Evolutionary conservation across 768 basidiomycete genomes (phyloP), one percentile per base, ranked within the genome.

Genomic region (Cystofilobasidium macerans): DNA sequence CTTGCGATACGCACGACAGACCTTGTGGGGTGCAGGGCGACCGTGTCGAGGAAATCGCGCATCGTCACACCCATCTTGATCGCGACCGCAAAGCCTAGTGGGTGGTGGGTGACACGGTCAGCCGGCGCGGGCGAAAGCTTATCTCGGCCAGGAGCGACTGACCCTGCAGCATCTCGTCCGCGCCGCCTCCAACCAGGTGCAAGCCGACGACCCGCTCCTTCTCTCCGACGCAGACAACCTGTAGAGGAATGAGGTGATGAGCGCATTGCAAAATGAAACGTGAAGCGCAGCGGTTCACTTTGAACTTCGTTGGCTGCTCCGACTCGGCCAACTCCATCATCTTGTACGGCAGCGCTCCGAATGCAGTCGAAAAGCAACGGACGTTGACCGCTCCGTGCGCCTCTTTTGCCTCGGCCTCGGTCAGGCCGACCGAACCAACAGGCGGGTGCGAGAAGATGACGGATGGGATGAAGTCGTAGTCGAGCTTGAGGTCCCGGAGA

Each of bases 381-480:
- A 98, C 80, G 48, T 83, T 80, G 68, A 86, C 84, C 38, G 76
- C 74, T 60, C 95, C 95, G 72, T 88, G 93, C 76, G 88, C 85
- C 78, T 86, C 79, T 71, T 83, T 81, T 32, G 95, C 95, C 74
- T 95, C 82, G 0, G 87, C 86, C 75, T 99, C 93, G 11, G 94
- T 95, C 69, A 97, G 80, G 57, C 95, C 95, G 38, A 98, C 89
- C 14, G 91, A 87, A 33, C 95, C 95, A 68, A 97, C 88, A 14
- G 94, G 84, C 0, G 94, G 95, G 75, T 98, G 94, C 11, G 9
- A 14, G 53, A 59, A 28, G 69, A 40, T 48, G 20, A 45, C 53
- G 16, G 94, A 89, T n/a, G 95, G 87, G 68, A 99, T 92, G 74
- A 95, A 83, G 35, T 86, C 81, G 74, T 98, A 99, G 70, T 79